Evolutionary conservation across 805 yeast genomes (phyloP).

Genomic region (Candida taoyuanica): DNA sequence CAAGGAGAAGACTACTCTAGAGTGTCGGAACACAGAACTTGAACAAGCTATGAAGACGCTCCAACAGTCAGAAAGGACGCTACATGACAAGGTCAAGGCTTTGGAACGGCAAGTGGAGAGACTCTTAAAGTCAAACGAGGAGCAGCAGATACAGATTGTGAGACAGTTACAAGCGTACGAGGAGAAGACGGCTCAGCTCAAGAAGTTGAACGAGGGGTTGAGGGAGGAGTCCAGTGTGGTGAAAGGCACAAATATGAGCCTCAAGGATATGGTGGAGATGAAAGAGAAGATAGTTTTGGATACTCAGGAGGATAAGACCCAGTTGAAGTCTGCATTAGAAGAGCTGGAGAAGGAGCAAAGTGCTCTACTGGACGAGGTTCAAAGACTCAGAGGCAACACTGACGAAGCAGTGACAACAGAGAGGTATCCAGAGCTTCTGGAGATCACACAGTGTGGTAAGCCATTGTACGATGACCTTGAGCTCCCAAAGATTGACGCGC

Average conservation of each 20-base stretch:
- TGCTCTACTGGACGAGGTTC: background rate
- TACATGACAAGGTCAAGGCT: background rate
- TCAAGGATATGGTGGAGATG: constrained; percentile 14
- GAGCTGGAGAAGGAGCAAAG: constrained; percentile 5
- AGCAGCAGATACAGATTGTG: no score
- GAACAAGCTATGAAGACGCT: background rate
- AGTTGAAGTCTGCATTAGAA: constrained; percentile 4
- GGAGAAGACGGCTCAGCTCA: constrained; percentile 3
- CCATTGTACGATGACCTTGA: constrained; percentile 20
- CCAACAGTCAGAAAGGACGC: no score
- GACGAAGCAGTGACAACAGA: constrained; percentile 23
- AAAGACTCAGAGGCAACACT: constrained; percentile 22
- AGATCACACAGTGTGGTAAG: constrained; percentile 11
- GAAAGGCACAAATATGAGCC: constrained; percentile 11
- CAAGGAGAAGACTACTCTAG: background rate
- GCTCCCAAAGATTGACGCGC: constrained; percentile 27
- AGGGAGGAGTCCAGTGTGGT: constrained; percentile 10
- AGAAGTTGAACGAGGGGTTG: constrained; percentile 6
- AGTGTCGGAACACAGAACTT: background rate
- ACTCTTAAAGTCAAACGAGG: background rate
- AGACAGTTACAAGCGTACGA: no score
- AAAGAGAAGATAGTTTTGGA: constrained; percentile 7
- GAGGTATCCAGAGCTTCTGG: constrained; percentile 26
- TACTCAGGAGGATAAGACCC: background rate
- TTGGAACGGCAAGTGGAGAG: background rate